Evolutionary conservation across 1,139 yeast genomes (phyloP).

Genomic region (Diutina pseudorugosa): DNA sequence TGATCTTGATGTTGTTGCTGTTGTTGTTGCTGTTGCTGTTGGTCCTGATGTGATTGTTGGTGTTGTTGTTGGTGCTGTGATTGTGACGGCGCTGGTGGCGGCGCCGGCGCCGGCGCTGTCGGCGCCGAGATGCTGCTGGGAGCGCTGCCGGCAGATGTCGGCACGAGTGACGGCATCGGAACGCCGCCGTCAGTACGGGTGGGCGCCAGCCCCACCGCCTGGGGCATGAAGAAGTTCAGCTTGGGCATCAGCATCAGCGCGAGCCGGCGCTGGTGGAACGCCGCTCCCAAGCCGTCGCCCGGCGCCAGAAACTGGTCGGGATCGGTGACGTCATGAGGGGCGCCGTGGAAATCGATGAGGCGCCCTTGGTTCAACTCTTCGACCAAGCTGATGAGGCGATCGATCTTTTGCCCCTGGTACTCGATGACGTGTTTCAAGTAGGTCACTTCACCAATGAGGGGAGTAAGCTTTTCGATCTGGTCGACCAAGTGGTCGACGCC

Average conservation of each 20-base stretch:
- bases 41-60: neutral
- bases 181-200: conserved; percentile 4
- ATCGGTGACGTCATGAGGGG: neutral
- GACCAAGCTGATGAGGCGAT: conserved; percentile 21
- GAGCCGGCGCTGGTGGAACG: conserved; percentile 3
- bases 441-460: conserved; percentile 21
- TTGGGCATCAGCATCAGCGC: conserved; percentile 8
- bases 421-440: conserved; percentile 27
- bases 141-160: neutral
- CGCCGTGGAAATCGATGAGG: conserved; percentile 3
- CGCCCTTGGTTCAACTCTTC: conserved; percentile 8
- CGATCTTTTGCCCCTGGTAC: conserved; percentile 27
- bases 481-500: conserved; percentile 9
- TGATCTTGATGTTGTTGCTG: neutral
- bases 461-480: conserved; percentile 11
- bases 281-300: neutral
- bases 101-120: no score
- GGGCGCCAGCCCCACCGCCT: conserved; percentile 8
- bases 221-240: neutral
- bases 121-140: conserved; percentile 5
- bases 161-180: neutral
- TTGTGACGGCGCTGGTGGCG: neutral
- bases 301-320: neutral
- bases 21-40: conserved; percentile 4
- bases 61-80: conserved; percentile 4